Percentiles rank a stretch among this genome's conserved stretches.
Evolutionary conservation across 805 yeast species (phyloP).

Genomic region (Kuraishia piskuri): DNA sequence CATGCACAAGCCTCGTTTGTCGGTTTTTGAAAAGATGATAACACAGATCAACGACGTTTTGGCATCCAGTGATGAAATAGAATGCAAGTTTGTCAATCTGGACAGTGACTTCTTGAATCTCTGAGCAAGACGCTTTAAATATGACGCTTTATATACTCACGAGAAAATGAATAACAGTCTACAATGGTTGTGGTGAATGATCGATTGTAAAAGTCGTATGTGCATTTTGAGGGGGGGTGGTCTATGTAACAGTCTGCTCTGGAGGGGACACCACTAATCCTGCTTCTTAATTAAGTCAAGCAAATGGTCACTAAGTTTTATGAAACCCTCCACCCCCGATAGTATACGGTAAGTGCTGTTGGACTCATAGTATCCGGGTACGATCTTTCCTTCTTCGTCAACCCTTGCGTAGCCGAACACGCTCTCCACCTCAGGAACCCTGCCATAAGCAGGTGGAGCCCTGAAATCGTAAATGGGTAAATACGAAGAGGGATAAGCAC

Average conservation of each 20-base stretch:
- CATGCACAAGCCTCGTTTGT: constrained; percentile 32
- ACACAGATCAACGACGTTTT: constrained; percentile 29
- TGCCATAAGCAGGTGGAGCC: constrained; percentile 51
- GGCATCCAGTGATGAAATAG: constrained; percentile 20
- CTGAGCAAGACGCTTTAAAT: constrained; percentile 3
- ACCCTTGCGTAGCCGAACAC: constrained; percentile 65
- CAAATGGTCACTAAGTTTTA: constrained; percentile 43
- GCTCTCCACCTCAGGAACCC: constrained; percentile 66
- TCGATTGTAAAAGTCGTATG: background rate
- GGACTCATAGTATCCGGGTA: constrained; percentile 43
- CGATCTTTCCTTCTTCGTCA: constrained; percentile 42
- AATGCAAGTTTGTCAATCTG: constrained; percentile 31
- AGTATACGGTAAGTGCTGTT: constrained; percentile 53
- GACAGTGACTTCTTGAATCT: constrained; percentile 35
- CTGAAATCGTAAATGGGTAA: constrained; percentile 72
- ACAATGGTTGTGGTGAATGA: no score
- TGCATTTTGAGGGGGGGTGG: background rate
- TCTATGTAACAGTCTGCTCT: no score
- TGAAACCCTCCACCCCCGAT: constrained; percentile 35
- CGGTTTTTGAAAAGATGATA: constrained; percentile 34
- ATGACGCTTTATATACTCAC: background rate
- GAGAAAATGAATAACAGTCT: background rate
- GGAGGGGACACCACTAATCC: background rate
- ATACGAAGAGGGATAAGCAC: constrained; percentile 38
- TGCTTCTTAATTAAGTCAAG: constrained; percentile 17